Conservation (phyloP, 2,329 filamentous ascomycete genomes). For the Seiridium cupressi region DNA sequence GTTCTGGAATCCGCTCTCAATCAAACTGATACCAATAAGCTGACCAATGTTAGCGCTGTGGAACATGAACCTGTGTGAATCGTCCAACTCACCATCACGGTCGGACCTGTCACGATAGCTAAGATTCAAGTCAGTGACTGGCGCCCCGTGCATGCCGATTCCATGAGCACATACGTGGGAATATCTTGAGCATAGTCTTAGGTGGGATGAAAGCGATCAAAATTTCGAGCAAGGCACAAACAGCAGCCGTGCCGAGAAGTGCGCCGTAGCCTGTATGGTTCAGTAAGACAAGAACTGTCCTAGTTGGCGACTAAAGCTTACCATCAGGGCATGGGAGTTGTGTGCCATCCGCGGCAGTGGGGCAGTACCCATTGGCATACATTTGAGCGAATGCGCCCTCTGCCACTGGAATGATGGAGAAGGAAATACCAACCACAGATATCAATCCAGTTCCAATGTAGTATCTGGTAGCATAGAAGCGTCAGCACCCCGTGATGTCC, state of each 20-base stretch:
- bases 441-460: constrained; percentile 77
- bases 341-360: constrained; percentile 58
- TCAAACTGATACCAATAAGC: constrained; percentile 72
- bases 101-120: constrained; percentile 71
- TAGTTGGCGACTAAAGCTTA: constrained; percentile 74
- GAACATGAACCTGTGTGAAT: background rate
- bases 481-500: too few species aligned
- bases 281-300: background rate
- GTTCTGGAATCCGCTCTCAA: constrained; percentile 69
- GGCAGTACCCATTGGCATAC: constrained; percentile 71
- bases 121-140: background rate
- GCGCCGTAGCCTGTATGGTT: constrained; percentile 55
- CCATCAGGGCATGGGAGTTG: constrained; percentile 71
- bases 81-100: constrained; percentile 23
- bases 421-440: constrained; percentile 77
- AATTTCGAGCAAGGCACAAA: constrained; percentile 69
- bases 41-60: background rate
- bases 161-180: constrained; percentile 49
- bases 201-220: constrained; percentile 73
- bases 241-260: constrained; percentile 66
- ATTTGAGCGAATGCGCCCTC: constrained; percentile 72
- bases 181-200: constrained; percentile 65
- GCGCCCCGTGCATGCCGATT: background rate
- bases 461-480: constrained; percentile 44
- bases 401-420: constrained; percentile 73